A percentile compares a stretch with the other conserved stretches of the same genome.
These are phyloP conservation scores for Metschnikowia arizonensis DNA, from an alignment of 805 yeast species.

Conservation along the genomic window DNA sequence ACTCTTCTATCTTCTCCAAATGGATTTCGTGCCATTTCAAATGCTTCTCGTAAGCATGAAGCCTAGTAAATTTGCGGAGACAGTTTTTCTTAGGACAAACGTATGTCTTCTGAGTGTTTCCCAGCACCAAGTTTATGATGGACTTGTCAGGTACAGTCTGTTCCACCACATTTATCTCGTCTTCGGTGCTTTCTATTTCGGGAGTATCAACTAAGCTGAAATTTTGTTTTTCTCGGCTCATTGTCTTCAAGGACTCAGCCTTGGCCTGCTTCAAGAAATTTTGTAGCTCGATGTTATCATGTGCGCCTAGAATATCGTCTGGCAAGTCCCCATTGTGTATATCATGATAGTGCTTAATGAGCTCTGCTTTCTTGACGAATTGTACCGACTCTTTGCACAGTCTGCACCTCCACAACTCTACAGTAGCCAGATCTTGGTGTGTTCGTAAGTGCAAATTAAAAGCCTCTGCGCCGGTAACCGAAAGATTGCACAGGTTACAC, in stretches of 20 bases:
- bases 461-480: slow-evolving; percentile 70
- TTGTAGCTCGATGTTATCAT: slow-evolving; percentile 22
- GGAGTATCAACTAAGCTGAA: background rate
- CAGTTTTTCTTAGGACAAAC: slow-evolving; percentile 14
- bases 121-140: slow-evolving; percentile 11
- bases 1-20: slow-evolving; percentile 25
- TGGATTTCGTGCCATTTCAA: slow-evolving; percentile 22
- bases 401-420: slow-evolving; percentile 66
- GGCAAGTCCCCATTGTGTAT: slow-evolving; percentile 43
- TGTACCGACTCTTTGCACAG: slow-evolving; percentile 40
- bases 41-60: slow-evolving; percentile 15
- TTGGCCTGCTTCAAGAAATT: slow-evolving; percentile 19
- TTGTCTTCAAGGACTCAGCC: slow-evolving; percentile 9
- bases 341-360: slow-evolving; percentile 52
- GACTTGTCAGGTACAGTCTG: slow-evolving; percentile 8
- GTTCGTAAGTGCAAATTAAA: slow-evolving; percentile 64
- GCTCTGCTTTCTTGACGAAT: slow-evolving; percentile 54
- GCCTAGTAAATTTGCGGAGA: slow-evolving; percentile 10
- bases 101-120: slow-evolving; percentile 6
- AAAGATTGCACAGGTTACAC: slow-evolving; percentile 64
- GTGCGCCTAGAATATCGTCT: slow-evolving; percentile 26
- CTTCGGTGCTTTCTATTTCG: background rate
- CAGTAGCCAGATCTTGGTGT: slow-evolving; percentile 43
- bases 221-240: slow-evolving; percentile 4
- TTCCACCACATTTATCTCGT: slow-evolving; percentile 4